Evolutionary conservation across 2,329 filamentous ascomycete genomes (phyloP), one percentile per base, ranked within the genome.

Genomic region (Exophiala calicioides): DNA sequence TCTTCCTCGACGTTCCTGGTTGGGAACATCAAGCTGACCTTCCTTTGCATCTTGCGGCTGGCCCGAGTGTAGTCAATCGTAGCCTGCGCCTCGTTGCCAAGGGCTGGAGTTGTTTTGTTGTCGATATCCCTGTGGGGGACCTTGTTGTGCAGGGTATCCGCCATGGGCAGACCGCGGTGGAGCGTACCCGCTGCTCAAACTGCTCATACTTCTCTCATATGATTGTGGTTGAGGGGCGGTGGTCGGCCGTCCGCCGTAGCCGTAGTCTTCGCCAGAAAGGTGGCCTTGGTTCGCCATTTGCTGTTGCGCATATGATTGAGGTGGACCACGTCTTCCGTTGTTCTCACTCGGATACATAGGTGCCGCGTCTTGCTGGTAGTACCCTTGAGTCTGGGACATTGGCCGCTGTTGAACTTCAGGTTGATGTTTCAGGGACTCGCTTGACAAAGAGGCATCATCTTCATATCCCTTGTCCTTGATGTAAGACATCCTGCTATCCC

Each of bases 61-160:
- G 49, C 50, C 56, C 52, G 52, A 54, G 53, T 50, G 55, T 67
- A 68, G 78, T 63, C 78, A 76, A 50, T 84, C 80, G 58, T 84
- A 84, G 33, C 81, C 81, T 23, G 81, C 81, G 32, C 81, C 81
- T 62, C 81, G 68, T 66, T 84, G 80, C 81, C 81, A 84, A 42
- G 80, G 80, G 66, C 78, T 82, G 27, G 50, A 23, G 60, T 73
- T 81, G 60, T 79, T 77, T 56, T 75, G 71, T 53, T 69, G 59
- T 52, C 75, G 65, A 58, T 68, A 73, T 36, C 64, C 54, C 23
- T 59, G 48, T 16, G 67, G 65, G 37, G 55, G 56, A 33, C 64
- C 54, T 24, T 59, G 48, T 16, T 68, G 65, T 39, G 55, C 54
- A 33, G 52, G 19, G 37, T 59, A 56, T 19, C 50, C 48, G 18